These are phyloP conservation scores for Umbelopsis sp. DNA, from an alignment of 371 early-diverging fungal genomes.

Conservation along the genomic window DNA sequence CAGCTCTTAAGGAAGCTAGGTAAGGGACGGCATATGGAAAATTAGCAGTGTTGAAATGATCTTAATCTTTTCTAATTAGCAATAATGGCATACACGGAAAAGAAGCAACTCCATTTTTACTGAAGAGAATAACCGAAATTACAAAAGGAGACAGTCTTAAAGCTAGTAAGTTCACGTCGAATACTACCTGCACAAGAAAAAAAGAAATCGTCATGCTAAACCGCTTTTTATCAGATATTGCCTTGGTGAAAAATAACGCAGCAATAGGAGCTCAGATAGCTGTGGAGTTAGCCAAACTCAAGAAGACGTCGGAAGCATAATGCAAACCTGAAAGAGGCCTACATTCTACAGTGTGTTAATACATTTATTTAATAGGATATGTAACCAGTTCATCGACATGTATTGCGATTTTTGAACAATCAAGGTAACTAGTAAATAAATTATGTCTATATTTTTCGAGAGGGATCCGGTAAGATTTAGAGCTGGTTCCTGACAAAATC, in stretches of 20 bases:
- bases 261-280: constrained; percentile 81
- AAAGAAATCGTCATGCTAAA: background rate
- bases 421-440: too few species aligned
- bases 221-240: constrained; percentile 65
- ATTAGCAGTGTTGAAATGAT: background rate
- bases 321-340: too few species aligned
- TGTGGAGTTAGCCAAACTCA: constrained; percentile 39
- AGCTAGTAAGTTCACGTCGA: constrained; percentile 63
- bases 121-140: constrained; percentile 77
- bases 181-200: too few species aligned
- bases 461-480: background rate
- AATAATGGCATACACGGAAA: constrained; percentile 72
- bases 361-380: too few species aligned
- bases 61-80: constrained; percentile 28
- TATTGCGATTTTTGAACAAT: too few species aligned
- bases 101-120: constrained; percentile 89
- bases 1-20: constrained; percentile 73
- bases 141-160: constrained; percentile 81
- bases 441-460: too few species aligned
- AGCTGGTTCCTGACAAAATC: background rate
- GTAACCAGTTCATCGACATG: too few species aligned
- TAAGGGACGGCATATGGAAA: constrained; percentile 24
- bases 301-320: background rate
- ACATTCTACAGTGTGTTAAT: too few species aligned
- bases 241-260: constrained; percentile 91